Conservation (phyloP, 768 basidiomycete genomes). For the Tricholomella constricta region DNA sequence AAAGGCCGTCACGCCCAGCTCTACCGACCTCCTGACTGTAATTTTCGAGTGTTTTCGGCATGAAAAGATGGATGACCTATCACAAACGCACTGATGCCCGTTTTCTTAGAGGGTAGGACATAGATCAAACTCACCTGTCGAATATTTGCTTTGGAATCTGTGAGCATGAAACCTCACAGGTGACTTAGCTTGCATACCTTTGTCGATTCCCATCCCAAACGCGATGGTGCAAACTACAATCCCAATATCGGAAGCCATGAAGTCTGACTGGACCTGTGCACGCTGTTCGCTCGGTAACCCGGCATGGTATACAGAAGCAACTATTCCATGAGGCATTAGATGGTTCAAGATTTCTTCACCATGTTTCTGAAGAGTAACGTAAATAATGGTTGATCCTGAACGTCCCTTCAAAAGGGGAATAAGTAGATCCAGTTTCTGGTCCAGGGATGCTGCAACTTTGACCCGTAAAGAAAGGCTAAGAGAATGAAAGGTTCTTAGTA, state of each 20-base stretch:
- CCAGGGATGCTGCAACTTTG: constrained; percentile 9
- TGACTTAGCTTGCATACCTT: neutral
- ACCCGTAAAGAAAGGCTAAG: constrained; percentile 13
- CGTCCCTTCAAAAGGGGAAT: constrained; percentile 12
- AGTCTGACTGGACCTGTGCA: constrained; percentile 8
- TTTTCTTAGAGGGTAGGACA: neutral
- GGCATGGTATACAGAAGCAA: constrained; percentile 15
- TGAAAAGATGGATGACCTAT: constrained; percentile 12
- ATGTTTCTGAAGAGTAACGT: constrained; percentile 17
- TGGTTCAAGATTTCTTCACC: constrained; percentile 9
- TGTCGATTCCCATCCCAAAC: constrained; percentile 18
- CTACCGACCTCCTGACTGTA: constrained; percentile 18
- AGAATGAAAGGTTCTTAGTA: neutral
- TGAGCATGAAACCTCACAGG: neutral
- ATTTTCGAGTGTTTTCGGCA: constrained; percentile 16
- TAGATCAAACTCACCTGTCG: constrained; percentile 6
- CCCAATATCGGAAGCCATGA: constrained; percentile 10
- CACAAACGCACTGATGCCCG: neutral
- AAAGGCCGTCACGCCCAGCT: constrained; percentile 17
- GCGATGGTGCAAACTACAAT: constrained; percentile 17
- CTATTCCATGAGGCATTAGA: constrained; percentile 9
- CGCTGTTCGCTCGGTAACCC: constrained; percentile 14
- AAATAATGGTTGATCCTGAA: constrained; percentile 14
- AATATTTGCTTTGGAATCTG: constrained; percentile 7
- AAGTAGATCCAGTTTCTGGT: constrained; percentile 10